Base-by-base conservation (phyloP, 768 basidiomycete species). In the Trametes villosa region DNA sequence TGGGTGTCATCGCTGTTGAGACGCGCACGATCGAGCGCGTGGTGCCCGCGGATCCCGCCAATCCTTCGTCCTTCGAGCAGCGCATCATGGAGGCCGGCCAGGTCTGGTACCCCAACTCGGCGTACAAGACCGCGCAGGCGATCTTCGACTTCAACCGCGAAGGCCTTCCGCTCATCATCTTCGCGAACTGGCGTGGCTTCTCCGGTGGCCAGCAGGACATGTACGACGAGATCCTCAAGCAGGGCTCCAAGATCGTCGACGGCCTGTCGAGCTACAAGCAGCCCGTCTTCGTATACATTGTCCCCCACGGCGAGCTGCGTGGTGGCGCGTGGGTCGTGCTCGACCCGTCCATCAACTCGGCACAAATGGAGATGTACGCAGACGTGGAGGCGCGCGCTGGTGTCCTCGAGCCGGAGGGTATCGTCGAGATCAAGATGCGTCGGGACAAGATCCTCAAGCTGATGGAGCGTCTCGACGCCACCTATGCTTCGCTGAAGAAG, bases 121-220 rank as follows among this genome's bases (percentile, higher is more conserved):
- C 97, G 7, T 96, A 97, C 81, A 99, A 99, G 83, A 99, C 97
- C 9, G 97, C 96, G 9, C 97, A 98, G 70, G 96, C 97, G 17
- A 98, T 98, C 79, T 95, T 95, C 75, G 97, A 99, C 78, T 93
- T 98, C 81, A 91, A 96, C 77, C 89, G 97, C 42, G 97, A 99
- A 76, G 94, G 92, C 24, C 81, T 99, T 15, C 97, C 97, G 4
- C 82, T 99, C 60, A 96, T 98, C 74, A 96, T 99, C 75, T 98
- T 99, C 71, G 97, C 97, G 55, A 99, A 99, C 81, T 98, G 97
- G 95, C 92, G 97, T 80, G 97, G 97, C 26, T 99, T 99, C 87
- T 99, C 97, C 22, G 97, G 97, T 64, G 97, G 97, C 65, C 96
- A 98, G 76, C 96, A 97, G 76, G 96, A 98, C 75, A 98, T 98